A percentile compares a stretch with the other conserved stretches of the same genome.
Evolutionary conservation across 306 rosid genomes (phyloP).

Genomic region (Carpinus fangiana): DNA sequence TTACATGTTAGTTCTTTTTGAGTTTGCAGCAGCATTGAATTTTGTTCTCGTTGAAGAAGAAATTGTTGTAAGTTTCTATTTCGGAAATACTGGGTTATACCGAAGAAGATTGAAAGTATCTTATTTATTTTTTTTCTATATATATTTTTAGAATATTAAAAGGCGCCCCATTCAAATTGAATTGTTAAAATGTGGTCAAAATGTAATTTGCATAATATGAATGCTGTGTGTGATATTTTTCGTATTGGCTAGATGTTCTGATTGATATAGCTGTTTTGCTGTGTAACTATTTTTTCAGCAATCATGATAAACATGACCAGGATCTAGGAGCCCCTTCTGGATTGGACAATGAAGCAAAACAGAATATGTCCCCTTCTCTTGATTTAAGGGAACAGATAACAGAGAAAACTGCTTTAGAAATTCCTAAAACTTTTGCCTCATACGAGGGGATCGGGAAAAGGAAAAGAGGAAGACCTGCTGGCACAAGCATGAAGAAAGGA

Average conservation of each 20-base stretch:
- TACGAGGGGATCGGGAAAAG: constrained; percentile 45
- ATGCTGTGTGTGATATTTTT: constrained; percentile 2
- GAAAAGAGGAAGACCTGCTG: constrained; percentile 74
- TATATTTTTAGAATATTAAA: not conserved
- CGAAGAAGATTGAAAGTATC: not conserved
- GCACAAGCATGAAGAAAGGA: constrained; percentile 38
- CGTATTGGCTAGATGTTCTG: constrained; percentile 1
- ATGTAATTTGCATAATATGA: not conserved
- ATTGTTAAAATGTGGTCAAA: not conserved
- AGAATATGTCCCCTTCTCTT: constrained; percentile 22
- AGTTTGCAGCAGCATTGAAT: not conserved
- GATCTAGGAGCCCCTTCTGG: constrained; percentile 29
- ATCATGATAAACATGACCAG: constrained; percentile 43
- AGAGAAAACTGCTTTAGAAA: constrained; percentile 34
- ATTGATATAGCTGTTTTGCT: constrained; percentile 23
- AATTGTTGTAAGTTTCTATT: not conserved
- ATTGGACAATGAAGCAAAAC: constrained; percentile 27
- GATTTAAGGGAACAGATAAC: constrained; percentile 32
- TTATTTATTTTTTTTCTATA: too few species aligned
- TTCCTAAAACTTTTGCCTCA: constrained; percentile 26
- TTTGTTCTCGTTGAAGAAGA: not conserved
- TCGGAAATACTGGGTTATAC: not conserved
- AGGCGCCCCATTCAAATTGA: not conserved
- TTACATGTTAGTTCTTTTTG: not conserved
- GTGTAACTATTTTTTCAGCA: constrained; percentile 35